phyloP scores from a whole-genome alignment of 805 yeast species.

The Sugiyamaella americana region DNA sequence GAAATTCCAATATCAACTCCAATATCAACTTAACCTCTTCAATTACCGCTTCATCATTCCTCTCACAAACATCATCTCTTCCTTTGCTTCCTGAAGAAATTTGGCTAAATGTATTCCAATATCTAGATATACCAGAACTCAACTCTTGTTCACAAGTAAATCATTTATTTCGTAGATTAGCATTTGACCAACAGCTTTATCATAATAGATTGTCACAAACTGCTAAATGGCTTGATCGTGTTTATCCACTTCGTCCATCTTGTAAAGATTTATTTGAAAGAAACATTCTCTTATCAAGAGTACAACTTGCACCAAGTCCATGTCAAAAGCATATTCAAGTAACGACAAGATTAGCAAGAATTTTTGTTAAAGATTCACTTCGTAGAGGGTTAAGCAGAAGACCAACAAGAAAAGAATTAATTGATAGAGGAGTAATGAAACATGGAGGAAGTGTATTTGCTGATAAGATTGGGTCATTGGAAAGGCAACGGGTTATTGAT shows the following conservation, averaged over 20 bases:
- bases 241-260: conserved; percentile 20
- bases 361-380: conserved; percentile 20
- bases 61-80: background rate
- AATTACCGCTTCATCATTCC: too few relatives aligned
- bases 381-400: conserved; percentile 21
- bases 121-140: conserved; percentile 27
- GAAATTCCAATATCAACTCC: too few relatives aligned
- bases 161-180: conserved; percentile 18
- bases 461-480: conserved; percentile 15
- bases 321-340: conserved; percentile 16
- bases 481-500: conserved; percentile 23
- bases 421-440: conserved; percentile 24
- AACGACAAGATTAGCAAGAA: conserved; percentile 15
- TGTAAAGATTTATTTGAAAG: conserved; percentile 22
- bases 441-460: conserved; percentile 19
- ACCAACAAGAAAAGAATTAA: conserved; percentile 23
- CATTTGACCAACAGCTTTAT: conserved; percentile 22
- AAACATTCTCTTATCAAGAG: conserved; percentile 20
- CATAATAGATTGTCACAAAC: conserved; percentile 17
- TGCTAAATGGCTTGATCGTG: conserved; percentile 19
- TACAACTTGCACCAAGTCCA: conserved; percentile 21
- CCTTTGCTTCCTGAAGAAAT: conserved; percentile 23
- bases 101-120: conserved; percentile 18
- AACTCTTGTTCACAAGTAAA: conserved; percentile 19
- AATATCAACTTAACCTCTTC: too few relatives aligned